Evolutionary conservation across 768 basidiomycete species (phyloP), one percentile per base, ranked within the genome.

Genomic region (Leucosporidium yakuticum): DNA sequence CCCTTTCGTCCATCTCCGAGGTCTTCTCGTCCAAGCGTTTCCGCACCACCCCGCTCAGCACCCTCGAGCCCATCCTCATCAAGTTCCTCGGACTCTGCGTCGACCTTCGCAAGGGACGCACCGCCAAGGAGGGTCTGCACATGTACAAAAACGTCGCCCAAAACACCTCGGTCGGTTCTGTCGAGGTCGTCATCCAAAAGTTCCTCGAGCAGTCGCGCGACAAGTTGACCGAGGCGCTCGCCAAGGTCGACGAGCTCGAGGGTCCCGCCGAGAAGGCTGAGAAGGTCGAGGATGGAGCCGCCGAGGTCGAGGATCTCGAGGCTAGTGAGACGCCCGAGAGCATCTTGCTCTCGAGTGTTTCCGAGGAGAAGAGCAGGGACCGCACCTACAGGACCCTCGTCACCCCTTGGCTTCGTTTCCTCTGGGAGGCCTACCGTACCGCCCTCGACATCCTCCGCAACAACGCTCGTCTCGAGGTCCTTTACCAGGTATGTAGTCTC

Each of bases 341-440:
- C 76, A 90, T 96, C 69, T 81, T 96, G 20, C 83, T 95, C 25
- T 89, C 90, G 59, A 91, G 91, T 20, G 91, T 98, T 69, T 88
- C 89, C 74, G 85, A 85, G 48, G 91, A 92, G 62, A 90, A 92
- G 80, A 93, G 84, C 81, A 89, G 90, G 81, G 94, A 97, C 79
- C 82, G 95, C 74, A 96, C 92, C 36, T 94, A 98, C 80, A 82
- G 95, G 56, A 89, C 92, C 11, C 84, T 98, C 61, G 92, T 99
- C 71, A 96, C 92, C 0, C 95, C 95, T 0, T 96, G 93, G 88
- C 88, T 98, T 77, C 93, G 94, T 77, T 96, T 97, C 79, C 83
- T 93, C n/a, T 98, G 94, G 93, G 95, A 98, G 82, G 91, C 90
- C 74, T 97, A 97, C 77, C 87, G 95, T 65, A 96, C 91, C 25